Conservation (phyloP, 371 early-diverging fungal genomes). For the Mortierella sp. region DNA sequence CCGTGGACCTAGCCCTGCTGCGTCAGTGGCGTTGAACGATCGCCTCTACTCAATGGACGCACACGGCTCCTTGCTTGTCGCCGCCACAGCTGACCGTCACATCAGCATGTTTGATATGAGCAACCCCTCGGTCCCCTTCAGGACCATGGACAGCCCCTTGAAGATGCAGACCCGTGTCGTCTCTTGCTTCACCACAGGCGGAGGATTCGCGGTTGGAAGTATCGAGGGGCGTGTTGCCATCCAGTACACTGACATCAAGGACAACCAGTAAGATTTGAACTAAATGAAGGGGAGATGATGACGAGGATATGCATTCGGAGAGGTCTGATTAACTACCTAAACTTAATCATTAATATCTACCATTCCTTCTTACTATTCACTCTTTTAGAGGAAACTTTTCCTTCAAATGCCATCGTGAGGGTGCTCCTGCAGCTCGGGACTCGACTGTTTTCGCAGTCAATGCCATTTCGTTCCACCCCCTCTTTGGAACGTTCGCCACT, state of each 20-base stretch:
- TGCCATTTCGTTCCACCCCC: slow-evolving; percentile 89
- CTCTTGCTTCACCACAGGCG: slow-evolving; percentile 82
- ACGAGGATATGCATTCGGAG: not conserved
- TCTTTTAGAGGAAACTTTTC: slow-evolving; percentile 82
- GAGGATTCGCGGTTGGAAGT: slow-evolving; percentile 91
- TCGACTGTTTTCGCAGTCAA: slow-evolving; percentile 86
- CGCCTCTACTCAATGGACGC: slow-evolving; percentile 94
- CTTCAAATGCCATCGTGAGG: slow-evolving; percentile 96
- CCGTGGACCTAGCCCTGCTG: slow-evolving; percentile 81
- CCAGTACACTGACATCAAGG: slow-evolving; percentile 90
- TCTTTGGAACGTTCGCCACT: slow-evolving; percentile 92
- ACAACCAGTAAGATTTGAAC: slow-evolving; percentile 69
- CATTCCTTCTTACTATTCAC: not conserved
- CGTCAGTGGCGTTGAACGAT: slow-evolving; percentile 84
- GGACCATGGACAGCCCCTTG: slow-evolving; percentile 81
- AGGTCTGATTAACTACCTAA: not conserved
- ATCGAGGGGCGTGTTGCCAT: slow-evolving; percentile 96
- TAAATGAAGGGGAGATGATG: no score
- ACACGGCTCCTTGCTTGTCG: slow-evolving; percentile 77
- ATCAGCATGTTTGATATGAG: slow-evolving; percentile 84
- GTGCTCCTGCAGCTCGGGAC: slow-evolving; percentile 64
- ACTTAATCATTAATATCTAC: not conserved
- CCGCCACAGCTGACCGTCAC: slow-evolving; percentile 86
- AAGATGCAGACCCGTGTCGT: slow-evolving; percentile 92
- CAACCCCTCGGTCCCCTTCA: slow-evolving; percentile 84